Evolutionary conservation across 176 grass and related monocot genomes (phyloP), one percentile per base, ranked within the genome.

Genomic region (Carex littledalei): DNA sequence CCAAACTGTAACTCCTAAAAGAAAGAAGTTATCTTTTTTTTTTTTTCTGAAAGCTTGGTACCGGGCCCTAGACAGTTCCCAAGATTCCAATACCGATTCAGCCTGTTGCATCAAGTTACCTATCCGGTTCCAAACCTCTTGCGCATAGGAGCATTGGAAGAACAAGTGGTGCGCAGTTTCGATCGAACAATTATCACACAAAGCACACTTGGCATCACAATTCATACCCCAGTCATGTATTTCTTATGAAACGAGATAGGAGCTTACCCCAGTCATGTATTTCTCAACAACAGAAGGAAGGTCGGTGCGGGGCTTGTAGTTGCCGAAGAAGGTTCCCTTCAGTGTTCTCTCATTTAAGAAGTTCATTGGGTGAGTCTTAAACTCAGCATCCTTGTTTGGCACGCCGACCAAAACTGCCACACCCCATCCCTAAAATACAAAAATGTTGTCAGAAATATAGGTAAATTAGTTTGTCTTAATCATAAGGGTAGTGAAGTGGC

Each of bases 311-410:
- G 94, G 94, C 31, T 94, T 97, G 80, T 97, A 97, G 92, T 97
- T 97, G 2, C 94, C 94, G 21, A 91, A 97, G 90, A 97, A 97
- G 37, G 94, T 97, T 4, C 94, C 94, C 65, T 92, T 97, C 3
- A 97, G 90, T 0, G 94, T 97, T 78, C 41, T 94, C 85, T 94
- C 94, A 3, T 71, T 92, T 2, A 97, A 85, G 87, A 97, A 92
- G 84, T 97, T 92, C 90, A 94, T 84, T 1, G 92, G 94, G 32
- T 89, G 83, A 2, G 94, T 97, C 90, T 94, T 94, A 88, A 97
- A 97, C 82, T 85, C 85, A 2, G 84, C 92, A 6, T 94, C 94
- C 84, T 85, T 97, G 76, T 88, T 67, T 0, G 94, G 94, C 34
- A 94, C 92, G 0, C 94, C 94, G 3, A 94, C 94, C 65, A 97